Conservation (phyloP, 148 eudicot species). For the Heliosperma pusillum region DNA sequence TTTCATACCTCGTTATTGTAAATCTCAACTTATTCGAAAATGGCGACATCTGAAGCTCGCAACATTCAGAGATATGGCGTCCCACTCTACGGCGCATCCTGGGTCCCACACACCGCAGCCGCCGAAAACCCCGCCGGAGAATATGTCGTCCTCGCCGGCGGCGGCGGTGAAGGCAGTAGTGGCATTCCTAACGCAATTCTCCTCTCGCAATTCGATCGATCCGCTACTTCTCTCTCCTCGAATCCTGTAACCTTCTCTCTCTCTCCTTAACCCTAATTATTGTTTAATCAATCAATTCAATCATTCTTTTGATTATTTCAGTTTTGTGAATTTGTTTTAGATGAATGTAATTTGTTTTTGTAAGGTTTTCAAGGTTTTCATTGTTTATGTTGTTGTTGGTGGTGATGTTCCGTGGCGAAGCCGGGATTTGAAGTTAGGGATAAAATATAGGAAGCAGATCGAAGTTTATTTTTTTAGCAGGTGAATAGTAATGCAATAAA, state of each 20-base stretch:
- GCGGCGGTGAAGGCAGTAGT: constrained; percentile 82
- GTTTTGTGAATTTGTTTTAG: neutral
- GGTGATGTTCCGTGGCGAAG: neutral
- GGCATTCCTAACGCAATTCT: constrained; percentile 80
- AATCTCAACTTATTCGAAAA: neutral
- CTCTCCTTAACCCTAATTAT: neutral
- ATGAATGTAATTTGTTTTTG: neutral
- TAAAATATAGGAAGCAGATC: neutral
- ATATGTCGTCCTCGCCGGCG: constrained; percentile 60
- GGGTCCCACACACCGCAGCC: constrained; percentile 46
- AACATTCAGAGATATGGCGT: constrained; percentile 67
- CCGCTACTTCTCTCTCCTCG: constrained; percentile 53
- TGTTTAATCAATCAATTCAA: neutral
- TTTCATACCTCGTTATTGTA: no score
- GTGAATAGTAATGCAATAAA: no score
- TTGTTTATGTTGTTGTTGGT: neutral
- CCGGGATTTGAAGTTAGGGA: neutral
- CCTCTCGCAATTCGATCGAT: constrained; percentile 48
- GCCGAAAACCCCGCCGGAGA: constrained; percentile 23
- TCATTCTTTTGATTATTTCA: no score
- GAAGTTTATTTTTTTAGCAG: neutral
- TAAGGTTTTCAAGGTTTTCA: no score
- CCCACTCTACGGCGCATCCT: constrained; percentile 77
- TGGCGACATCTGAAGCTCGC: constrained; percentile 4
- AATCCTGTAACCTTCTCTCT: constrained; percentile 46